Conservation (phyloP, 2,329 filamentous ascomycete genomes). For the Phaeoacremonium minimum region DNA sequence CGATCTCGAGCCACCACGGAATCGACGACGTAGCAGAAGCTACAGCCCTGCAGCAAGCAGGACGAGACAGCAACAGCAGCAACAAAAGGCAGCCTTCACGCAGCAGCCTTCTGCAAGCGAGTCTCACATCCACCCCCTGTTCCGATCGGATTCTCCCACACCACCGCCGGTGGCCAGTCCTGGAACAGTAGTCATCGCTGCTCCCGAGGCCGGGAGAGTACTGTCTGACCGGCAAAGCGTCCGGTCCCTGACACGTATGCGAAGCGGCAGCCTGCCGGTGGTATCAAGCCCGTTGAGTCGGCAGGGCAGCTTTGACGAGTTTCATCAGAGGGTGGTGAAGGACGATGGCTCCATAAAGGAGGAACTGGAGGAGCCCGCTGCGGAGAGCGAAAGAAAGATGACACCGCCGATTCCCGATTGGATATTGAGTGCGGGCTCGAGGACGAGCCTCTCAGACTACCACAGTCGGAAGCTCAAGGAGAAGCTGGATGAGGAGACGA, state of each 20-base stretch:
- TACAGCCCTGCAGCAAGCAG: slow-evolving; percentile 38
- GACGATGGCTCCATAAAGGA: slow-evolving; percentile 16
- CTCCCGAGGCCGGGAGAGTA: slow-evolving; percentile 63
- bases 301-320: slow-evolving; percentile 46
- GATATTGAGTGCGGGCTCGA: slow-evolving; percentile 50
- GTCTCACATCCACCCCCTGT: slow-evolving; percentile 72
- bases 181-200: slow-evolving; percentile 67
- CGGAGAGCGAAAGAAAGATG: slow-evolving; percentile 38
- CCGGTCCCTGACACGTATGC: slow-evolving; percentile 46
- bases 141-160: slow-evolving; percentile 66
- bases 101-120: slow-evolving; percentile 43
- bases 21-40: slow-evolving; percentile 42
- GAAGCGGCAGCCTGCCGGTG: slow-evolving; percentile 49
- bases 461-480: slow-evolving; percentile 33
- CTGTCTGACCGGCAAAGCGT: slow-evolving; percentile 51
- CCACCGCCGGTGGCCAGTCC: slow-evolving; percentile 63
- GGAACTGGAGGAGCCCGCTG: slow-evolving; percentile 13
- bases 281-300: slow-evolving; percentile 44
- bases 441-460: slow-evolving; percentile 44
- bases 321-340: slow-evolving; percentile 17
- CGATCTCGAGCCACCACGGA: slow-evolving; percentile 48
- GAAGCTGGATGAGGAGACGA: no score
- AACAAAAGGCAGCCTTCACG: slow-evolving; percentile 23
- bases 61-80: slow-evolving; percentile 21
- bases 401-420: slow-evolving; percentile 60